Base-by-base conservation (phyloP, 768 basidiomycete species). In the Leccinellum luteum region DNA sequence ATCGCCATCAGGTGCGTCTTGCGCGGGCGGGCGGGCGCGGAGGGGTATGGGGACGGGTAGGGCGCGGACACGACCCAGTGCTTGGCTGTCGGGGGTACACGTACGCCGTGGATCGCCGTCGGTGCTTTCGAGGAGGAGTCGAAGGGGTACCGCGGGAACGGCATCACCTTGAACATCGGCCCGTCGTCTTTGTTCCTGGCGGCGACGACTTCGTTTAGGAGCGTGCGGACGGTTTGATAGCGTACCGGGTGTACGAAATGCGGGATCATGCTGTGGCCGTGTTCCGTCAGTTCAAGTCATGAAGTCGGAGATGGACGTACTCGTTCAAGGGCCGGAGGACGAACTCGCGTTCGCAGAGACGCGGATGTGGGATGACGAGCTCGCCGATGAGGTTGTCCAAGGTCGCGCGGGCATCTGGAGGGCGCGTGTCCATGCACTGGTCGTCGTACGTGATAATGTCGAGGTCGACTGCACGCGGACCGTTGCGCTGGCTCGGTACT, bases 381-480 rank as follows among this genome's bases (percentile, higher is more conserved):
- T 95, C 82, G 5, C 84, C 83, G 25, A 78, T 79, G 15, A 85
- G 66, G 60, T 85, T 81, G 47, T 86, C 83, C 12, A 84, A 64
- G 14, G 56, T 1, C 50, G 92, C 69, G 31, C 78, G 75, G 15
- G 74, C 69, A 8, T 72, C 72, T 12, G 69, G 73, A 7, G 69
- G 66, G 30, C 85, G 76, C 2, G 85, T 85, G 58, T 90, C 86
- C 50, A 91, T 73, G n/a, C 81, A 61, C 0, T 72, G 56, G 21
- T 80, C 66, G 52, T 86, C 90, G 63, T 91, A 97, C 14, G 89
- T 78, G 2, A 98, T 63, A 41, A 98, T 79, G 68, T 98, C 97
- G 35, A 99, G 76, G 68, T 99, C 96, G 48, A 98, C 81, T 1
- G 88, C 87, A 8, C 95, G 82, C 0, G 96, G 97, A 0, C 97